Conservation (phyloP, 176 grass and related monocot genomes). For the Olyra latifolia region DNA sequence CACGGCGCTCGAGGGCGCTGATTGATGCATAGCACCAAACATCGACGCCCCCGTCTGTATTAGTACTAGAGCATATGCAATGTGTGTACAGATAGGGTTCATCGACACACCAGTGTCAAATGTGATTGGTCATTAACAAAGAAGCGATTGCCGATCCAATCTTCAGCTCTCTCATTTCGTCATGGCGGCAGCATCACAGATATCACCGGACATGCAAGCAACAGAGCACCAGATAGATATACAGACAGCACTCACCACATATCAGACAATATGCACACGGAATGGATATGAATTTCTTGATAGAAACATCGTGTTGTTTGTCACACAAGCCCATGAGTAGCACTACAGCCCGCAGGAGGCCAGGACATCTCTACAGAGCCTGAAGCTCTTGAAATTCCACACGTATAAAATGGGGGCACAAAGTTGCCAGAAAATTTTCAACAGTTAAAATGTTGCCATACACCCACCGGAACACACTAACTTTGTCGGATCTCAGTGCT, state of each 20-base stretch:
- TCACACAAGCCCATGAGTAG: slow-evolving; percentile 26
- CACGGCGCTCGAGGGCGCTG: slow-evolving; percentile 33
- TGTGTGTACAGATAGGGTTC: background rate
- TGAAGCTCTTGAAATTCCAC: slow-evolving; percentile 2
- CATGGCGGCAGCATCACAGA: background rate
- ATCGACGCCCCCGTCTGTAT: background rate
- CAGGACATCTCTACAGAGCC: slow-evolving; percentile 5
- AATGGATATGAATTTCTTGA: slow-evolving; percentile 22
- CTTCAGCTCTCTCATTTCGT: background rate
- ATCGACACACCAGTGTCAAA: too few relatives aligned
- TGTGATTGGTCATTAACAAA: background rate
- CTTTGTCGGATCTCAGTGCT: slow-evolving; percentile 47
- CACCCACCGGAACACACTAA: slow-evolving; percentile 22
- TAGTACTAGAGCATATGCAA: background rate
- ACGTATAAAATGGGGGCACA: slow-evolving; percentile 34
- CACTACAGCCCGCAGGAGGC: slow-evolving; percentile 15
- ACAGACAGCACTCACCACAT: too few relatives aligned
- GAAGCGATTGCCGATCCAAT: background rate
- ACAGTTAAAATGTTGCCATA: slow-evolving; percentile 28
- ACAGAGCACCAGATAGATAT: too few relatives aligned
- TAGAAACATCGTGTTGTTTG: slow-evolving; percentile 7
- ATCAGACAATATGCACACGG: background rate
- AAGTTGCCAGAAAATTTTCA: slow-evolving; percentile 26
- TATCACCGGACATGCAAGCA: too few relatives aligned
- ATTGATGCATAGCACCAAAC: slow-evolving; percentile 2